Base-by-base conservation (phyloP, 2,329 filamentous ascomycete species). In the Fusarium solani-melongenae region DNA sequence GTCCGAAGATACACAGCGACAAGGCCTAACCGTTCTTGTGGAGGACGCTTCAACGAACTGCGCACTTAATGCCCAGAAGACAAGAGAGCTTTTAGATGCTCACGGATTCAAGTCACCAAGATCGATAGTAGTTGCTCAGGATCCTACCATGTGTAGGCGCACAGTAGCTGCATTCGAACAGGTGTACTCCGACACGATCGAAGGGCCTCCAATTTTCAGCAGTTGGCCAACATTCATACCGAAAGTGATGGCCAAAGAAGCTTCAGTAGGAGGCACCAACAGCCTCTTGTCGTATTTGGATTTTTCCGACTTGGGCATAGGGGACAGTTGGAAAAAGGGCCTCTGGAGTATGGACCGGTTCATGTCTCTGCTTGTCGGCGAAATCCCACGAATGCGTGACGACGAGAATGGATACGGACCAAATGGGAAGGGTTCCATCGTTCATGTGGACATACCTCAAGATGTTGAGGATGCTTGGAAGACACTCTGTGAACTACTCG, bases 11-110 rank as follows among this genome's bases (percentile, higher is more conserved):
- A 14, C 27, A 14, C 4, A 29, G 2, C 24, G 17, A 2, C 17
- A 29, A 15, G n/a, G n/a, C 5, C 44, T 72, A 8, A 62, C 51
- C 8, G 38, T 75, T 33, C 62, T 76, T 34, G 55, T 76, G 2
- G 75, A 76, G 27, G 72, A 76, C 49, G 27, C 56, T n/a, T 77
- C 70, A 9, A 77, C 72, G 5, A 77, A 77, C 36, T 77, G 74
- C 22, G 70, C 65, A 4, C 72, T 75, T 33, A 77, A 77, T 17
- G 72, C 75, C 10, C 31, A 44, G 6, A 67, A 72, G n/a, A 70
- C 74, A 8, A 67, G 68, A 53, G 66, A 66, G 20, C 44, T 76
- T 4, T 63, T 76, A 8, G 70, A 77, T 22, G 15, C 64, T 3
- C 60, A 72, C 29, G 72, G 70, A 7, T 62, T 74, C 33, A 41